Percentiles rank a stretch among this genome's conserved stretches.
phyloP scores from a whole-genome alignment of 257 asterid species.

The Plantago major region DNA sequence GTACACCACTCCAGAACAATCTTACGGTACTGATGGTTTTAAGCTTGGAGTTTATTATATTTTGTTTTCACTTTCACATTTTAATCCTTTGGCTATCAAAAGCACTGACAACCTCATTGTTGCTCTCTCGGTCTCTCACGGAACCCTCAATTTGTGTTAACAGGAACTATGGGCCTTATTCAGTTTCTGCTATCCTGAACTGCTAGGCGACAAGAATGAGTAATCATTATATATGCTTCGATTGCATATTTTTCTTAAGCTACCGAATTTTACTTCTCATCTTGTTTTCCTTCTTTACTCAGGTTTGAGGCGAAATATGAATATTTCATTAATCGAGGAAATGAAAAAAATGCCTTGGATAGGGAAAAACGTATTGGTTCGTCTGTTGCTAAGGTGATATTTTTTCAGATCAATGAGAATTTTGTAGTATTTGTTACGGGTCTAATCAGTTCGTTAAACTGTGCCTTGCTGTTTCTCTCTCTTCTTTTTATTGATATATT shows the following conservation, averaged over 20 bases:
- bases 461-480: background rate
- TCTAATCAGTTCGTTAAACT: slow-evolving; percentile 6
- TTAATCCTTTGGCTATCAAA: background rate
- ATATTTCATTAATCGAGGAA: slow-evolving; percentile 71
- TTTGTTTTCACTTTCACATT: background rate
- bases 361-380: slow-evolving; percentile 87
- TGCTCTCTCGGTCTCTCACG: slow-evolving; percentile 14
- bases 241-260: slow-evolving; percentile 12
- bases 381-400: slow-evolving; percentile 67
- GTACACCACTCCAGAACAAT: slow-evolving; percentile 96
- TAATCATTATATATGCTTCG: slow-evolving; percentile 25
- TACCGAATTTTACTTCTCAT: slow-evolving; percentile 15
- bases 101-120: background rate
- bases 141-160: slow-evolving; percentile 6
- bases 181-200: slow-evolving; percentile 82
- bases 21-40: slow-evolving; percentile 58
- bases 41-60: slow-evolving; percentile 1
- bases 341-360: slow-evolving; percentile 85
- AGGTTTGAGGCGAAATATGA: slow-evolving; percentile 90
- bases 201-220: slow-evolving; percentile 88
- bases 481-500: too few species aligned
- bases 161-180: slow-evolving; percentile 97
- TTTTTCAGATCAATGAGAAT: slow-evolving; percentile 5
- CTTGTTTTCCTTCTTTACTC: slow-evolving; percentile 9
- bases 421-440: slow-evolving; percentile 5